phyloP scores from a whole-genome alignment of 2,329 filamentous ascomycete genomes.

The Triangularia verruculosa region DNA sequence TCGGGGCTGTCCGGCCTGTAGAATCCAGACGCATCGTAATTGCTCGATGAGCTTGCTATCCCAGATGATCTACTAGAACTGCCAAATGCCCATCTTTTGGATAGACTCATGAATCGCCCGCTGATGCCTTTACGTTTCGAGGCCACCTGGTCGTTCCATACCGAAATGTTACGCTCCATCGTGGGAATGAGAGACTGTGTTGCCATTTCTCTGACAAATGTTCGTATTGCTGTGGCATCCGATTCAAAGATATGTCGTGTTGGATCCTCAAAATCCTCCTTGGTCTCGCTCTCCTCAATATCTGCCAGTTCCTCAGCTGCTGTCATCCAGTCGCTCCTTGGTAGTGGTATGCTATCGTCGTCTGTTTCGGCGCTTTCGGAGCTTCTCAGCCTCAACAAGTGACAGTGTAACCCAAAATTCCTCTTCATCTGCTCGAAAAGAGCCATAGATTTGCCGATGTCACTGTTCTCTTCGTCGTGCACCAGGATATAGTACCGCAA shows the following conservation, averaged over 20 bases:
- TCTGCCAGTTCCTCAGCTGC: constrained; percentile 79
- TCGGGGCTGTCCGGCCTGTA: constrained; percentile 83
- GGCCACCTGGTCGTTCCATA: constrained; percentile 97
- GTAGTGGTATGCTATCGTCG: constrained; percentile 81
- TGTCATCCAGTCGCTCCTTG: constrained; percentile 84
- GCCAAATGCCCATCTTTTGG: constrained; percentile 86
- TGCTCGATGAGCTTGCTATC: constrained; percentile 48
- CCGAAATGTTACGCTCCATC: constrained; percentile 87
- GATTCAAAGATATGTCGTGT: constrained; percentile 86
- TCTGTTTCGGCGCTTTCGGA: constrained; percentile 84
- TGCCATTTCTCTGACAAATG: constrained; percentile 91
- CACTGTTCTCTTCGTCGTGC: constrained; percentile 92
- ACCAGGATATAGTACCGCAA: constrained; percentile 94
- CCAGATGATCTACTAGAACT: constrained; percentile 58
- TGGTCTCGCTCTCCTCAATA: constrained; percentile 64
- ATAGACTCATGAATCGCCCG: constrained; percentile 91
- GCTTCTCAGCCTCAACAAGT: constrained; percentile 81
- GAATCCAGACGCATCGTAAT: constrained; percentile 78
- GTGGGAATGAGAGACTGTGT: constrained; percentile 91
- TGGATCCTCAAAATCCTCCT: constrained; percentile 68
- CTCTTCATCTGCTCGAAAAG: constrained; percentile 99
- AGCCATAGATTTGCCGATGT: constrained; percentile 83
- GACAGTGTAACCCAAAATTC: constrained; percentile 94
- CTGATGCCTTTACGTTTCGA: constrained; percentile 84
- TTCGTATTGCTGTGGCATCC: constrained; percentile 81